phyloP scores from a whole-genome alignment of 2,329 filamentous ascomycete genomes.

The Fusarium ambrosium region DNA sequence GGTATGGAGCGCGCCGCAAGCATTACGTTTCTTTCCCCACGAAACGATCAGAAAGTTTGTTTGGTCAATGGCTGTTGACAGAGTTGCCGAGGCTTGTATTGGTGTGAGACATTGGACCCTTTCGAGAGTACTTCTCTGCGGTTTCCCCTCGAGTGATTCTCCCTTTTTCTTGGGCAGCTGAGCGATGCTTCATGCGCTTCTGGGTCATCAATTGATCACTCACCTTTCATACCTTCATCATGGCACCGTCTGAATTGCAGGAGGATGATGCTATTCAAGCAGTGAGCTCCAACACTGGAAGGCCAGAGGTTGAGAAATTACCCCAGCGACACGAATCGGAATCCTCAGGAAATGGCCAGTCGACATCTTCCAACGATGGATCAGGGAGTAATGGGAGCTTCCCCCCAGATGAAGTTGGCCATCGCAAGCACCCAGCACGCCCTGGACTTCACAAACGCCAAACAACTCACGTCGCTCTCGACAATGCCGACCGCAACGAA shows the following conservation, averaged over 20 bases:
- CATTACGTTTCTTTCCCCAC: background rate
- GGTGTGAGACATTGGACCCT: slow-evolving; percentile 4
- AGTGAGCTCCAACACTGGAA: background rate
- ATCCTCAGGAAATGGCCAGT: background rate
- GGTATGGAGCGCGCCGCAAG: background rate
- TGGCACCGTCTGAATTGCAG: background rate
- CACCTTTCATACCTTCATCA: background rate
- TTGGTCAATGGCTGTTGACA: background rate
- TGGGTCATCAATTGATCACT: background rate
- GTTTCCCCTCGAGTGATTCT: background rate
- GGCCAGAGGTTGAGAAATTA: background rate
- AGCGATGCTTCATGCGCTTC: background rate
- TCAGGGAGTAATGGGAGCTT: background rate
- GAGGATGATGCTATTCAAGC: background rate
- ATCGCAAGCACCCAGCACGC: background rate
- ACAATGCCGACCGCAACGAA: slow-evolving; percentile 52
- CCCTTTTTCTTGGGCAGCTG: background rate
- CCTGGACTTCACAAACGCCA: slow-evolving; percentile 1
- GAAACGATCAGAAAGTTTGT: background rate
- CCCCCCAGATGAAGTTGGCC: background rate
- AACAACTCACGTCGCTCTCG: slow-evolving; percentile 41
- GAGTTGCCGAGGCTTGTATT: slow-evolving; percentile 3
- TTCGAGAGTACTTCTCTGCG: background rate
- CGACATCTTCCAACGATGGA: background rate
- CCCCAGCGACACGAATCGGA: background rate